Evolutionary conservation across 441 rosid species (phyloP).

Genomic region (Heliophila coronopifolia): DNA sequence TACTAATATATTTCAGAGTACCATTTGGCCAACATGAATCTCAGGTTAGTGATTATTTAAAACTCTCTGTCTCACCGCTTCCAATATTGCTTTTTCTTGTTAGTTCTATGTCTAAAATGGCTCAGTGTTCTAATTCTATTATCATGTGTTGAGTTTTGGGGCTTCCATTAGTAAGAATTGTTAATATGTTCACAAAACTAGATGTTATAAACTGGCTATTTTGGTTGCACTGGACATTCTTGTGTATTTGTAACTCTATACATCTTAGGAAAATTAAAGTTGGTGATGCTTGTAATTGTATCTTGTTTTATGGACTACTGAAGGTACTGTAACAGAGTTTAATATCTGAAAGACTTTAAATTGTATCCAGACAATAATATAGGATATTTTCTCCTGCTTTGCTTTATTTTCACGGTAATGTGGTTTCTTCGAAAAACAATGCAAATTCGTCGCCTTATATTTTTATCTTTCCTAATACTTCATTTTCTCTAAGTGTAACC

Average conservation of each 20-base stretch:
- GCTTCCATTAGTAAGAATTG: background rate
- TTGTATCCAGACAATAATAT: background rate
- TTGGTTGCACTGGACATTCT: conserved; percentile 14
- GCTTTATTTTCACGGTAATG: background rate
- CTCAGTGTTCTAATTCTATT: conserved; percentile 5
- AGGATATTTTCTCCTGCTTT: background rate
- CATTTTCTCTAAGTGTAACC: background rate
- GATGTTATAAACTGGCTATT: conserved; percentile 5
- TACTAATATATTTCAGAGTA: conserved; percentile 44
- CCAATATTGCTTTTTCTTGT: background rate
- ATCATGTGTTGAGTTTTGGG: background rate
- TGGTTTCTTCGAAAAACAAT: background rate
- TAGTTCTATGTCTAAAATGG: conserved; percentile 10
- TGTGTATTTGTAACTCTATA: background rate
- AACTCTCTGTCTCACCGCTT: conserved; percentile 10
- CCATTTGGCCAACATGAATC: conserved; percentile 52
- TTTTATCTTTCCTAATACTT: conserved; percentile 4
- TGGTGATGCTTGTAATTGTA: conserved; percentile 9
- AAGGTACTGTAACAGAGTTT: background rate
- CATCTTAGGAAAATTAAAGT: background rate
- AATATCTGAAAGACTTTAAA: conserved; percentile 9
- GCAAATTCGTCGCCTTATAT: background rate
- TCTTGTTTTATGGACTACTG: background rate
- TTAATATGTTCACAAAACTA: conserved; percentile 1
- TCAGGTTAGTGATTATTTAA: conserved; percentile 45